Evolutionary conservation across 2,329 filamentous ascomycete genomes (phyloP), one percentile per base, ranked within the genome.

Genomic region (Talaromyces sp.): DNA sequence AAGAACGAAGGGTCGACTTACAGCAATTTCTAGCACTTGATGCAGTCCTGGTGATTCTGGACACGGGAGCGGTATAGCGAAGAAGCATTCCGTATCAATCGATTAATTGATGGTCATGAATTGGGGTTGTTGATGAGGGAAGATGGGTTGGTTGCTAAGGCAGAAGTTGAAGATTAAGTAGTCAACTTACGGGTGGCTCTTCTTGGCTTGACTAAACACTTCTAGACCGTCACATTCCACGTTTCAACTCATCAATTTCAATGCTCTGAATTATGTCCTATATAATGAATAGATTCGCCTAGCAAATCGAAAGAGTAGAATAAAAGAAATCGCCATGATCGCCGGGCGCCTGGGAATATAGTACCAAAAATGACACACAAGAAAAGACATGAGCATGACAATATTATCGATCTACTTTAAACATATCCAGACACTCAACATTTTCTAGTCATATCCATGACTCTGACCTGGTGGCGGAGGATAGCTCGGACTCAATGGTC

Each of bases 401-500:
- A 36, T 38, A 36, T 56, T 56, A 56, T 56, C 53, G n/a, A 56
- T 56, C 53, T 56, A 56, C 53, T 38, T 54, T 36, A 17, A 45
- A 45, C 17, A 45, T 45, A 59, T 43, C 15, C 10, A 29, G 5
- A 43, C 25, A 22, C 31, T 40, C 56, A 45, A 56, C 25, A 40
- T 43, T 43, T 43, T 43, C 38, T 59, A 59, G n/a, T 59, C 56
- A n/a, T 27, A 59, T 59, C 56, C 56, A 27, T 59, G 56, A 59
- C 36, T 15, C 13, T 59, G 56, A 6, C 56, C 56, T 17, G 56
- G 56, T 27, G 53, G 51, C 6, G 61, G 61, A 36, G 62, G 62
- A 25, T 64, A 64, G 31, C 62, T 59, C 8, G 62, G 61, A 36
- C 51, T 58, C 27, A 64, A 8, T 27, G 82, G 80, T 64, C 78